A percentile compares a stretch with the other conserved stretches of the same genome.
Evolutionary conservation across 768 basidiomycete species (phyloP).

Genomic region (Leccinum imitatum): DNA sequence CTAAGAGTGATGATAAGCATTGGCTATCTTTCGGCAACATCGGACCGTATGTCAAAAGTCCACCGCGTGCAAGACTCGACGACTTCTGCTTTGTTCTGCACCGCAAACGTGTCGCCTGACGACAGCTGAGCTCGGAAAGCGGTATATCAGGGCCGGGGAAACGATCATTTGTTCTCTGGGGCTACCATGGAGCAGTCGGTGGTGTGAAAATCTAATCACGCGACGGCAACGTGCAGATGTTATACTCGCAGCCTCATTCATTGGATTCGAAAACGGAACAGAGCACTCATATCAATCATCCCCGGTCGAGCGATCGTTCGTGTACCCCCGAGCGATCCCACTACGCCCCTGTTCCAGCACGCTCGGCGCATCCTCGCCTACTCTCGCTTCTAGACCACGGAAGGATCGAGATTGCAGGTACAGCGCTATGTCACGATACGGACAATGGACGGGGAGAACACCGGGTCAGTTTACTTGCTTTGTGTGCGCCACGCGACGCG

Average conservation of each 20-base stretch:
- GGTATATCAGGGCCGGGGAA: background rate
- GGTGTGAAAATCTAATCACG: background rate
- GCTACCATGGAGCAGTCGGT: background rate
- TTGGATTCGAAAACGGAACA: too few species aligned
- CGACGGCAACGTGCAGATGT: background rate
- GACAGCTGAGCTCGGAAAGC: background rate
- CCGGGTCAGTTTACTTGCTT: slow-evolving; percentile 4
- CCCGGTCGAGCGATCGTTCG: slow-evolving; percentile 40
- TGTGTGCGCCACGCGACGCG: slow-evolving; percentile 27
- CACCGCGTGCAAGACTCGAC: too few species aligned
- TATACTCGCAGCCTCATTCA: background rate
- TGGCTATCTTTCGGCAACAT: too few species aligned
- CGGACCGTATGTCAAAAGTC: background rate
- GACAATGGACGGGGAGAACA: slow-evolving; percentile 9
- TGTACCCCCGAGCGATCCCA: slow-evolving; percentile 88
- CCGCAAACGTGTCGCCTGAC: background rate
- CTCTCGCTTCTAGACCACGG: slow-evolving; percentile 74
- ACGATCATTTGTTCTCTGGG: background rate
- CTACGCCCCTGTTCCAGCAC: slow-evolving; percentile 85
- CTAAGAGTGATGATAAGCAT: background rate
- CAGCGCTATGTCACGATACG: slow-evolving; percentile 44
- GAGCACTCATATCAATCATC: background rate
- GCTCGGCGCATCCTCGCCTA: slow-evolving; percentile 78
- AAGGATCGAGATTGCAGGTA: slow-evolving; percentile 76
- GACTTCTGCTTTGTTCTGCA: background rate